Base-by-base conservation (phyloP, 2,329 filamentous ascomycete genomes). In the Colletotrichum costaricense region DNA sequence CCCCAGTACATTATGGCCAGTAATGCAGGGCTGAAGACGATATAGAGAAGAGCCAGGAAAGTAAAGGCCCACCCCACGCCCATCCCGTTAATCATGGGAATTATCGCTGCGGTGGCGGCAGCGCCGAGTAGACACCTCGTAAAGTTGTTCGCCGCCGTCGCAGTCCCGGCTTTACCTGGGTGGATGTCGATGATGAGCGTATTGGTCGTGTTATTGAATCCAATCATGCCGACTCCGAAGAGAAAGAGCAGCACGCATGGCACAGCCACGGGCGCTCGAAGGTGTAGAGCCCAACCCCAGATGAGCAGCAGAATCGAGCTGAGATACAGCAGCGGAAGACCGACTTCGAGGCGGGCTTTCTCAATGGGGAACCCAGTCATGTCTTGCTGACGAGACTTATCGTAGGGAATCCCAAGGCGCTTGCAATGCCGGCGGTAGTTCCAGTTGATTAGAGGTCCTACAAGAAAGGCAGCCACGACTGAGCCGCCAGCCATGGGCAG, bases 391-490 rank as follows among this genome's bases (percentile, higher is more conserved):
- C 88, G 87, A 60, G 84, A 88, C 75, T 86, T 86, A 68, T 87
- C 87, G 67, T 92, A 85, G 0, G 84, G 78, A 11, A 93, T 81
- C 11, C 88, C 88, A 0, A 89, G 80, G 5, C 81, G 84, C 11
- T 81, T 79, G 14, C 92, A 91, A 71, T 92, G 87, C 1, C 92
- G 88, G 1, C 87, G 86, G 79, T 91, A 95, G 79, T 93, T 94
- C 82, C 87, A 88, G 79, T 94, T 93, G 46, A 94, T 86, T 1
- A 90, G 76, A 2, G 86, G 85, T 1, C 93, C 91, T 3, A 84
- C 83, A 3, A 84, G 77, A 9, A 84, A 75, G 1, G 86, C 86
- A 0, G 87, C 84, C 2, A 85, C 77, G 14, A 87, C 81, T n/a
- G 86, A 87, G 1, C 88, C 88, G 5, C 78, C 81, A 0, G 88